phyloP scores from a whole-genome alignment of 2,329 filamentous ascomycete genomes.

The Penicillium sp. region DNA sequence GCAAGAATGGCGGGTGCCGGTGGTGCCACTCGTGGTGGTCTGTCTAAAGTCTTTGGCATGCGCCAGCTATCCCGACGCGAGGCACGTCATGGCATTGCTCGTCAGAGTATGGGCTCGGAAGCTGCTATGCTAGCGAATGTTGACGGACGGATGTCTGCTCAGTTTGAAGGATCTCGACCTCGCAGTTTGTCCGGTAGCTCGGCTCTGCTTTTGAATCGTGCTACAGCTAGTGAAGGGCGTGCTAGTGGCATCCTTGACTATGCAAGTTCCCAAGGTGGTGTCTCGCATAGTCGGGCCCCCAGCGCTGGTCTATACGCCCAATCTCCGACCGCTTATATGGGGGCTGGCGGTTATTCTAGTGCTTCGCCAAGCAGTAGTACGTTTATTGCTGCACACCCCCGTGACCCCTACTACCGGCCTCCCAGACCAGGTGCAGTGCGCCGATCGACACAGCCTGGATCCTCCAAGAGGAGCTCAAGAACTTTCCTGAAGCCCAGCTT shows the following conservation, averaged over 20 bases:
- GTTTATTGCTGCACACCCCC: constrained; percentile 53
- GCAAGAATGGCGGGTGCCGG: constrained; percentile 83
- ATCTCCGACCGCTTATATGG: constrained; percentile 79
- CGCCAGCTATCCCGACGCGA: constrained; percentile 79
- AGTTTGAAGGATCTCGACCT: constrained; percentile 57
- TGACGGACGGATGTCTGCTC: constrained; percentile 65
- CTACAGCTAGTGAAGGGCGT: constrained; percentile 49
- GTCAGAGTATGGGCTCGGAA: constrained; percentile 81
- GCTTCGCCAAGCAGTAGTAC: constrained; percentile 45
- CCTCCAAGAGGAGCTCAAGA: constrained; percentile 44
- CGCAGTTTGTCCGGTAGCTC: constrained; percentile 67
- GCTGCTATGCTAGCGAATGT: constrained; percentile 77
- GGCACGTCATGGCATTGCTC: constrained; percentile 66
- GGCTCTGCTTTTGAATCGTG: constrained; percentile 62
- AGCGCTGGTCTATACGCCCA: constrained; percentile 68
- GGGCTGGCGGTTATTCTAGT: constrained; percentile 54
- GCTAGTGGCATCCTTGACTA: constrained; percentile 60
- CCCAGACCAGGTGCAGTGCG: constrained; percentile 66
- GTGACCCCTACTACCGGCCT: constrained; percentile 87
- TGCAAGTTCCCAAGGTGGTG: constrained; percentile 49
- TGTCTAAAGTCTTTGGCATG: constrained; percentile 88
- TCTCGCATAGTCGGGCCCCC: constrained; percentile 57
- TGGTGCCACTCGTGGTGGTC: constrained; percentile 73
- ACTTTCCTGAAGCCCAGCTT: constrained; percentile 48
- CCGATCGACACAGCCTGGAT: constrained; percentile 62